Evolutionary conservation across 2,329 filamentous ascomycete genomes (phyloP), one percentile per base, ranked within the genome.

Genomic region (Microsporum ferrugineum): DNA sequence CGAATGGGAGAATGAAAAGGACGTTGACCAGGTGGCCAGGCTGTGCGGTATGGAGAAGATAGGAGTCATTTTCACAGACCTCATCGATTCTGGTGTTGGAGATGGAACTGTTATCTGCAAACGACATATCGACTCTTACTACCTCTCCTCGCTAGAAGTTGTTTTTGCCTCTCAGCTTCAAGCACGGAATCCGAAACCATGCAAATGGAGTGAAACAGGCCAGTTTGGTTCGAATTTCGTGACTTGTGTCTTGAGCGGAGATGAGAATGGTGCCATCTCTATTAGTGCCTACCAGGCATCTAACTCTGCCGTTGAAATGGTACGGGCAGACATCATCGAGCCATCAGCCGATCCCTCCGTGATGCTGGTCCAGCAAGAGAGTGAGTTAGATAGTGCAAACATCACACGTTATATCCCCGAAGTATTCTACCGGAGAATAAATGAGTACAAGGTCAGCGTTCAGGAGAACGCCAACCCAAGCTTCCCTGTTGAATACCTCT

Each of bases 401-500:
- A 85, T 84, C 61, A 86, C 87, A 29, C 84, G 91, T 68, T 99
- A 99, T 71, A 95, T 99, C 27, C 94, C 94, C 0, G 94, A 99
- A 70, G 92, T 99, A 3, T 99, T 97, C 76, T 99, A 95, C 77
- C 85, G 92, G 64, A 86, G 84, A 67, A 90, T 96, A 74, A 99
- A 99, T 74, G 92, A 99, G 73, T 96, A 99, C 71, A 91, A 91
- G 38, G 89, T 88, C 65, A 96, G 92, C 67, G 94, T 97, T 5
- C 94, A 96, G 72, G 90, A 97, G 74, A 97, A 96, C 68, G 94
- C 94, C 29, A 97, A 96, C 72, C 94, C 94, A 0, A 86, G 88
- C 53, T 99, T 99, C 73, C 94, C 94, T 0, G 91, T 96, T 57
- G 94, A 99, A 72, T 99, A 97, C 72, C 82, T 99, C 38, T 86